Evolutionary conservation across 306 rosid genomes (phyloP).

Genomic region (Trifolium repens): DNA sequence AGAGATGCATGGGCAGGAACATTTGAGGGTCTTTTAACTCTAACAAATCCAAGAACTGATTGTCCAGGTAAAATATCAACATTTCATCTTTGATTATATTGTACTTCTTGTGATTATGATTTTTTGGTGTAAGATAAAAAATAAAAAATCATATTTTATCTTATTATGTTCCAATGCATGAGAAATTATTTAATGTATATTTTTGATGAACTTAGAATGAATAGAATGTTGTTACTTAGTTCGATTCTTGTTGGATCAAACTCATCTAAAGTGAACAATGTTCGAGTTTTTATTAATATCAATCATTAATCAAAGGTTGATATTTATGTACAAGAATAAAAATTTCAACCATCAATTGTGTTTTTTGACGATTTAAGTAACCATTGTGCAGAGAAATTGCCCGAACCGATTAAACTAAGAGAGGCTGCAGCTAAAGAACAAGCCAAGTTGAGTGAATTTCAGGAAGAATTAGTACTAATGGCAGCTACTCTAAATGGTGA

Average conservation of each 20-base stretch:
- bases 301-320: not conserved
- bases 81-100: not conserved
- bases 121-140: no score
- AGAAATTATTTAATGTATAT: not conserved
- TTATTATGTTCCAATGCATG: not conserved
- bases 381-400: slow-evolving; percentile 49
- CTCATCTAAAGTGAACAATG: not conserved
- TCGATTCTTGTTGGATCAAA: not conserved
- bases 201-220: not conserved
- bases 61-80: slow-evolving; percentile 37
- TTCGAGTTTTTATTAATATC: not conserved
- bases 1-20: slow-evolving; percentile 45
- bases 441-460: slow-evolving; percentile 58
- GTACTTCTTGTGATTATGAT: no score
- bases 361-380: not conserved
- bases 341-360: not conserved
- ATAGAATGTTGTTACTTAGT: not conserved
- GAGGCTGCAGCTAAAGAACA: slow-evolving; percentile 49
- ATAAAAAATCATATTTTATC: no score
- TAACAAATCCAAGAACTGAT: slow-evolving; percentile 22
- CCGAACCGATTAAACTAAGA: slow-evolving; percentile 54
- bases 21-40: slow-evolving; percentile 32
- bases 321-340: not conserved
- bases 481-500: slow-evolving; percentile 73
- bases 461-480: slow-evolving; percentile 66